phyloP scores from a whole-genome alignment of 768 basidiomycete species.

The Lyophyllum semitale region DNA sequence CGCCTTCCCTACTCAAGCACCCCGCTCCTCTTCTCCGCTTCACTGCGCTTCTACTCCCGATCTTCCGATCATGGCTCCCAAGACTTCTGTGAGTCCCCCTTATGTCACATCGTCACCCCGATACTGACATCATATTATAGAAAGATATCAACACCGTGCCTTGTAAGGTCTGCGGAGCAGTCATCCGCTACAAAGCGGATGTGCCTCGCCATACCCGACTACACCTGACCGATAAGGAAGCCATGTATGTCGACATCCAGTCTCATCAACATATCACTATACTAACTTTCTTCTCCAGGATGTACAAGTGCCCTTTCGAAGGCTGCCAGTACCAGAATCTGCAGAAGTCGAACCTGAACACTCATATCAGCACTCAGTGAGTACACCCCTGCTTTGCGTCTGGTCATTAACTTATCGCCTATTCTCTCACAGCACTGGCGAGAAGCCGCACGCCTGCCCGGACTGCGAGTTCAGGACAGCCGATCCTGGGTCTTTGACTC shows the following conservation, averaged over 20 bases:
- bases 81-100: conserved; percentile 7
- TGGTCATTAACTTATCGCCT: neutral
- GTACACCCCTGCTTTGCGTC: neutral
- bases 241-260: conserved; percentile 11
- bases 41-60: neutral
- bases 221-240: conserved; percentile 10
- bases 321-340: conserved; percentile 29
- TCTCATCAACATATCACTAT: neutral
- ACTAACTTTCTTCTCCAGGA: conserved; percentile 15
- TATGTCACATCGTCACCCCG: neutral
- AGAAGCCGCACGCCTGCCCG: conserved; percentile 26
- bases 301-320: conserved; percentile 26
- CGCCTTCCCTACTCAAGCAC: conserved; percentile 1
- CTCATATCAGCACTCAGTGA: conserved; percentile 34
- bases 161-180: conserved; percentile 17
- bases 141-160: conserved; percentile 20
- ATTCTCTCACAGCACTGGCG: conserved; percentile 23
- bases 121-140: conserved; percentile 3
- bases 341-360: conserved; percentile 32
- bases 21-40: neutral
- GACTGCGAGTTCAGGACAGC: conserved; percentile 27
- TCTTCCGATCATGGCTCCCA: conserved; percentile 11
- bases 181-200: conserved; percentile 22
- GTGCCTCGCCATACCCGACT: conserved; percentile 20
- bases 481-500: conserved; percentile 30